A percentile compares a stretch with the other conserved stretches of the same genome.
Evolutionary conservation across 768 basidiomycete genomes (phyloP).

Genomic region (Leccinum fibrillosum): DNA sequence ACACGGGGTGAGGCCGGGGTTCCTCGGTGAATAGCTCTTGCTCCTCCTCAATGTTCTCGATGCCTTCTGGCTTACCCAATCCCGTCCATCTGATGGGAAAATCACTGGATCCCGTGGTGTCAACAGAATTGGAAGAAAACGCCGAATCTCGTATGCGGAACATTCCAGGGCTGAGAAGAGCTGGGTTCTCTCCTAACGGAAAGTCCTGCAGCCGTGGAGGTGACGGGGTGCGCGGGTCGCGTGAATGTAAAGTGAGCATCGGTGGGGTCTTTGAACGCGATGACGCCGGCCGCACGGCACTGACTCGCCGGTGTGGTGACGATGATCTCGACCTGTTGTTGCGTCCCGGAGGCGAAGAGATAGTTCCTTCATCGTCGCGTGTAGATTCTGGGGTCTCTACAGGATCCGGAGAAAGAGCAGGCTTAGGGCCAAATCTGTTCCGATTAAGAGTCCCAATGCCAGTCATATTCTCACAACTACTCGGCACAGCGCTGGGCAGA

Average conservation of each 20-base stretch:
- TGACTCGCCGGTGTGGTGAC: constrained; percentile 23
- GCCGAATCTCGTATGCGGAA: constrained; percentile 62
- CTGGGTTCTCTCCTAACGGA: constrained; percentile 24
- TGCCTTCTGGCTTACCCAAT: constrained; percentile 35
- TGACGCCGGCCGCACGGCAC: constrained; percentile 33
- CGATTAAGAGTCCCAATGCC: constrained; percentile 50
- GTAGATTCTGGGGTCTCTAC: constrained; percentile 10
- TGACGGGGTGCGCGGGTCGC: constrained; percentile 24
- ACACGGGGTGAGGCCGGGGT: constrained; percentile 20
- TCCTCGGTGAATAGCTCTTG: constrained; percentile 28
- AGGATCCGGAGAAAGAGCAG: constrained; percentile 6
- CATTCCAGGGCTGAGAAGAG: constrained; percentile 52
- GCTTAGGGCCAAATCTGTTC: constrained; percentile 23
- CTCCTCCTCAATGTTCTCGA: constrained; percentile 36
- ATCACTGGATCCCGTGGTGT: constrained; percentile 44
- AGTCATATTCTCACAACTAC: constrained; percentile 58
- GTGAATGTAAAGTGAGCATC: constrained; percentile 29
- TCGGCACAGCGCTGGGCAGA: constrained; percentile 54
- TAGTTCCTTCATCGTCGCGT: constrained; percentile 16
- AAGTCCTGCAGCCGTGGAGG: constrained; percentile 22
- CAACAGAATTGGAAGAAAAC: constrained; percentile 47
- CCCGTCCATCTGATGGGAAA: constrained; percentile 66
- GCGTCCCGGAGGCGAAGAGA: constrained; percentile 15
- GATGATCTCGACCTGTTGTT: constrained; percentile 20
- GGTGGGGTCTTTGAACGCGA: constrained; percentile 42